Evolutionary conservation across 2,329 filamentous ascomycete species (phyloP), one percentile per base, ranked within the genome.

Genomic region (Penicillium fuscoglaucum): DNA sequence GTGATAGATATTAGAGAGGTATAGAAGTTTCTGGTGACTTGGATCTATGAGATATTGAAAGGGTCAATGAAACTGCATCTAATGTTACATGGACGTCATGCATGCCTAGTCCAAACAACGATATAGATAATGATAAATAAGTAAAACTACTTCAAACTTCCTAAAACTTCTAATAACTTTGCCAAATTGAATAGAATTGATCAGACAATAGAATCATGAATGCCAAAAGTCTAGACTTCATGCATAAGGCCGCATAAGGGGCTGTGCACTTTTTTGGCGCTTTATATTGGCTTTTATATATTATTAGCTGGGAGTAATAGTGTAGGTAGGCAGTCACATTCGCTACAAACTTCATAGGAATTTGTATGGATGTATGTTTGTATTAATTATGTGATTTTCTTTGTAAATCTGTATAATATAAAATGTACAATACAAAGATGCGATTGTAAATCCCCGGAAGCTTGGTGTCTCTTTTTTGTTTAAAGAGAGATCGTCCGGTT

Each of bases 21-120:
- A 53, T 21, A 26, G 12, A 9, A 19, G 21, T 46, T 35, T 0
- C 29, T 17, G 9, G 26, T 26, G 17, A 53, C 2, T 33, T 31
- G n/a, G 40, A 28, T 54, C 19, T 45, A 49, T 40, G 37, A 31
- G 26, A 52, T 41, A 26, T 35, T 41, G 41, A 31, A 39, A 19
- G 31, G n/a, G 26, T 53, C 37, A 45, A 55, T 47, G n/a, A 19
- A 49, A 41, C 17, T 31, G 35, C 17, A 12, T 47, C n/a, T 21
- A 35, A 35, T 37, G 43, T 57, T 51, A 53, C 54, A 62, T 62
- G 21, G 19, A 41, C 19, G 52, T 10, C 15, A 60, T 65, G 63
- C 53, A 62, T 17, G 51, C 12, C 41, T 57, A 17, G 61, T 24
- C 51, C 54, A 58, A 10, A 52, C 19, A 44, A 37, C 19, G 57